Conservation (phyloP, 345 rosid genomes). For the Microthlaspi erraticum region DNA sequence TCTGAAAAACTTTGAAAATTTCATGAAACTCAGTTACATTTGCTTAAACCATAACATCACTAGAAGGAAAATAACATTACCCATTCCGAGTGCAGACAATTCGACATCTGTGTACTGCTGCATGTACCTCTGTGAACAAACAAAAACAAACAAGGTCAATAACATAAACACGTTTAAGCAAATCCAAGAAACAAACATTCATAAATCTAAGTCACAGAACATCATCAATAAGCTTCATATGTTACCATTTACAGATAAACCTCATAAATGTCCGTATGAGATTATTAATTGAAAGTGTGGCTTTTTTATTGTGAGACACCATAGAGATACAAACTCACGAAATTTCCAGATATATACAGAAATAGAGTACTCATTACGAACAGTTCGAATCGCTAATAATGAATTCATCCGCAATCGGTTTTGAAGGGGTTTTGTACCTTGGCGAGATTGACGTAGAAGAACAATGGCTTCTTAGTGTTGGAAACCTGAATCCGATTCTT, state of each 20-base stretch:
- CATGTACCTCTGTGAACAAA: conserved; percentile 76
- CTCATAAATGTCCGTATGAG: neutral
- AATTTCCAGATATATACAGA: neutral
- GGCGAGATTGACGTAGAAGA: conserved; percentile 96
- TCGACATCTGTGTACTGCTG: conserved; percentile 89
- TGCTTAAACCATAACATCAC: conserved; percentile 10
- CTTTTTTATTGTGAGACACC: neutral
- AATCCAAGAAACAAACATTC: neutral
- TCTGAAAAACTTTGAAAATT: neutral
- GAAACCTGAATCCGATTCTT: conserved; percentile 95
- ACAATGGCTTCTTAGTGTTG: conserved; percentile 91
- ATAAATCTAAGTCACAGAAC: conserved; percentile 12
- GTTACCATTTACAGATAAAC: neutral
- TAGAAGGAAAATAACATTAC: conserved; percentile 46
- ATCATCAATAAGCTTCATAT: neutral
- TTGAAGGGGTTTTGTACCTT: conserved; percentile 52
- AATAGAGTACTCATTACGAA: neutral
- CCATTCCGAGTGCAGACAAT: conserved; percentile 97
- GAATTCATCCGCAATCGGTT: neutral
- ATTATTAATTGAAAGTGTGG: neutral
- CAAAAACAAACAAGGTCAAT: conserved; percentile 13
- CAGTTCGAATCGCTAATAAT: neutral
- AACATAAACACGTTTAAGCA: conserved; percentile 1
- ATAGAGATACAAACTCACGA: neutral
- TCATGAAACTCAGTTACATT: conserved; percentile 34